Base-by-base conservation (phyloP, 306 rosid species). In the Purshia tridentata region DNA sequence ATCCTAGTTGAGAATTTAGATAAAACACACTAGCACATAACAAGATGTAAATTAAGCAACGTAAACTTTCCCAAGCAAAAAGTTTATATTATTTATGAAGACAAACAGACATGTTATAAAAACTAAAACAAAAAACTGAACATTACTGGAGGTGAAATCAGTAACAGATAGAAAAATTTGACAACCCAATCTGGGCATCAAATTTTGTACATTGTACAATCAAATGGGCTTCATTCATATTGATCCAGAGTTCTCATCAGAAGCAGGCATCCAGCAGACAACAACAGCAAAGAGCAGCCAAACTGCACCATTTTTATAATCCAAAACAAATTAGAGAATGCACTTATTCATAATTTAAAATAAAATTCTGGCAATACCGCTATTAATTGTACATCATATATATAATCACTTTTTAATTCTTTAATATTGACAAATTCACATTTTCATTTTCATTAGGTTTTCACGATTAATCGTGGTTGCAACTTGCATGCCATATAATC, bases 261-360 rank as follows among this genome's bases (percentile, higher is more conserved):
- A 94, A 94, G 90, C 96, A 89, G 7, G 94, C 98, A 4, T 94
- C 98, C 82, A 94, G 75, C 58, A 94, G 84, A 70, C 98, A 94
- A 74, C 98, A 94, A 58, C 98, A 94, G 84, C 98, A 94, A 62
- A 94, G 80, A 76, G 94, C 98, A 87, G 98, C 98, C 95, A 94
- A 84, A 72, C 98, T 94, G 84, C 81, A 86, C 57, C 64, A 44
- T 22, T 40, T 67, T 72, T 46, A 55, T 15, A 76, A 65, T 55
- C 65, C 10, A 67, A 72, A 52, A 53, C 35, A 55, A 19, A 49
- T 50, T 46, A 5, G 42, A 16, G 8, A 57, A 23, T 14, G 12
- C 63, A 23, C 10, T 16, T 13, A 15, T 11, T 23, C 4, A 57
- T 22, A 23, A 55, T 3, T 6, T 12, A 5, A 5, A 5, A 0